Evolutionary conservation across 108 stramenopile species (phyloP), one percentile per base, ranked within the genome.

Genomic region (Nitzschia sp.): DNA sequence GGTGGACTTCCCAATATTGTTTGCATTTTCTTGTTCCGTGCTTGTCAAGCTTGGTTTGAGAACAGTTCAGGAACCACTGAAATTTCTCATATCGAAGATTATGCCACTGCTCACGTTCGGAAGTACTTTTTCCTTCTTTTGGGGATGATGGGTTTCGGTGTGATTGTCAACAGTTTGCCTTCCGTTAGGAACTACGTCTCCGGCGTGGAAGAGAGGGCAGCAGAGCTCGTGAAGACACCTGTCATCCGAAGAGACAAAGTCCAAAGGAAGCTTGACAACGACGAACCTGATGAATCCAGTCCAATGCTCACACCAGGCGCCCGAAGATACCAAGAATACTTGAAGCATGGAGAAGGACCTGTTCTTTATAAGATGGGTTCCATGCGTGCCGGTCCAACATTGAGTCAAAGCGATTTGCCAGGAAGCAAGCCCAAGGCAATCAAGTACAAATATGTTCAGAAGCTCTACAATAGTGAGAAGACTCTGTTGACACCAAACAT

Each of bases 1-100:
- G 92, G 92, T n/a, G 88, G 89, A 38, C 56, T 87, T n/a, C 92
- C 92, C 26, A 93, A 89, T 48, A 62, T 93, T 9, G 57, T 89
- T n/a, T 90, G 86, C 44, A 87, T 89, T 54, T 51, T 78, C 22
- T 70, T 93, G 39, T 83, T 85, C 71, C 82, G 82, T 54, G 74
- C 79, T 2, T 89, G 87, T 64, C 44, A 51, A 9, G 46, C 37
- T 11, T 93, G 89, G 88, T 93, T 93, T 56, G 44, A 70, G 19
- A 89, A 86, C 56, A 62, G 34, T 22, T 53, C 55, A 20, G 92
- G 92, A 3, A 73, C 56, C 7, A 70, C 86, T 10, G 74, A 77
- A 54, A 88, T 93, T 63, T 60, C 63, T 41, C 75, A 73, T 41
- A 57, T 93, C 17, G 63, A 79, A 44, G 87, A 89, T 54, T 93